Base-by-base conservation (phyloP, 2,329 filamentous ascomycete genomes). In the Fonsecaea pedrosoi region DNA sequence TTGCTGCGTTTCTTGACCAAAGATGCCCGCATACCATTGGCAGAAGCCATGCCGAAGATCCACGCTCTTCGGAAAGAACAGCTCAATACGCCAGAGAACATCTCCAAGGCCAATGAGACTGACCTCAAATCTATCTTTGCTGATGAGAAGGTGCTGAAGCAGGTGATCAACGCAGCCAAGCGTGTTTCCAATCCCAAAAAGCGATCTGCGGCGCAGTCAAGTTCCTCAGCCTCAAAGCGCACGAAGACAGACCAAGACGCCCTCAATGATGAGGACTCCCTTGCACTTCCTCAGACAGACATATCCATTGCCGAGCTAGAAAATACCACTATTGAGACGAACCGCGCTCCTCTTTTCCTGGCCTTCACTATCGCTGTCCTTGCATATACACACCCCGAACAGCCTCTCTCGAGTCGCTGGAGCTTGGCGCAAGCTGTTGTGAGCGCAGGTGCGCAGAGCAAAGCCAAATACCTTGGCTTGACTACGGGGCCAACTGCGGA, bases 341-440 rank as follows among this genome's bases (percentile, higher is more conserved):
- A 96, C 74, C 84, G 93, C 45, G 92, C 93, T 1, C 92, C 93
- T 0, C 80, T 96, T 1, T 88, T 96, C 1, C 83, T 96, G 4
- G 92, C 92, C 0, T 96, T 96, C 77, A 88, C 90, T 0, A 86
- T 92, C 13, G 86, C 88, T 67, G 76, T 94, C 57, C 76, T 96
- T 55, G 89, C 90, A 54, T 89, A 90, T 75, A 96, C 92, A 0
- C 94, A 94, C 89, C 91, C 92, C 0, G 89, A 91, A 71, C 93
- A 97, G 75, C 92, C 92, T 2, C 83, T 89, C 2, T 95, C 91
- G n/a, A 94, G 92, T 75, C 84, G 92, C 55, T 80, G 96, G 21
- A 96, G 92, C 75, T 81, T 97, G 21, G 91, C 89, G 0, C 92
- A 96, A 77, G 92, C 91, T 0, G 89, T 95, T 1, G 91, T 96